These are phyloP conservation scores for Ogataea naganishii DNA, from an alignment of 805 yeast genomes.

Conservation along the genomic window DNA sequence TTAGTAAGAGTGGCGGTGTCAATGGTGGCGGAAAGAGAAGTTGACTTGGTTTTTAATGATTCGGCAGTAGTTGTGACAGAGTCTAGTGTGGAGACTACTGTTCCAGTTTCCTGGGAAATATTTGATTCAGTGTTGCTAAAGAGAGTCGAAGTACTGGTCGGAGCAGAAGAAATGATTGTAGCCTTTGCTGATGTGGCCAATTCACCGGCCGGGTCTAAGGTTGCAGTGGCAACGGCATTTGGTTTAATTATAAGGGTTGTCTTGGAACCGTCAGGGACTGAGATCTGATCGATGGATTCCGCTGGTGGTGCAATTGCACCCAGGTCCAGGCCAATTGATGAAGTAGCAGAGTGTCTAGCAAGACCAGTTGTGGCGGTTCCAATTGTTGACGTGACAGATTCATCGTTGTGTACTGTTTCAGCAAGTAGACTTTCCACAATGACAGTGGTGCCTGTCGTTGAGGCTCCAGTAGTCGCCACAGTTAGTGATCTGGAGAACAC, in stretches of 20 bases:
- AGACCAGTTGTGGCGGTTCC: conserved; percentile 2
- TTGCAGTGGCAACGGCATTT: background rate
- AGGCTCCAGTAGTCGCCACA: conserved; percentile 19
- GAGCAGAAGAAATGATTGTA: conserved; percentile 4
- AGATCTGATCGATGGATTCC: no score
- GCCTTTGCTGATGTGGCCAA: conserved; percentile 1
- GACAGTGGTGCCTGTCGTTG: conserved; percentile 17
- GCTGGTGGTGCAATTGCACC: conserved; percentile 1
- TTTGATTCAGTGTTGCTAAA: conserved; percentile 2
- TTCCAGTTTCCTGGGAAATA: conserved; percentile 5
- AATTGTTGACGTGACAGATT: conserved; percentile 5
- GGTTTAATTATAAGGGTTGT: conserved; percentile 1
- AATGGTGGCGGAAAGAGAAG: conserved; percentile 18
- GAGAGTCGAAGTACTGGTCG: conserved; percentile 6
- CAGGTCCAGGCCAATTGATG: no score
- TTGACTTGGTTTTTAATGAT: conserved; percentile 7
- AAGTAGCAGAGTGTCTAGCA: conserved; percentile 6
- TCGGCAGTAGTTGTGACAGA: background rate
- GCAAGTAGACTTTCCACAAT: conserved; percentile 6
- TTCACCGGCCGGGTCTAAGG: background rate
- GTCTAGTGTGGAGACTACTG: conserved; percentile 4
- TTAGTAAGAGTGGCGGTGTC: conserved; percentile 14
- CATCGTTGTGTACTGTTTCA: conserved; percentile 6
- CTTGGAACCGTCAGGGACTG: no score
- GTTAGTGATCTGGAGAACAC: no score